Evolutionary conservation across 805 yeast species (phyloP), one percentile per base, ranked within the genome.

Genomic region (Starmerella vaccinii): DNA sequence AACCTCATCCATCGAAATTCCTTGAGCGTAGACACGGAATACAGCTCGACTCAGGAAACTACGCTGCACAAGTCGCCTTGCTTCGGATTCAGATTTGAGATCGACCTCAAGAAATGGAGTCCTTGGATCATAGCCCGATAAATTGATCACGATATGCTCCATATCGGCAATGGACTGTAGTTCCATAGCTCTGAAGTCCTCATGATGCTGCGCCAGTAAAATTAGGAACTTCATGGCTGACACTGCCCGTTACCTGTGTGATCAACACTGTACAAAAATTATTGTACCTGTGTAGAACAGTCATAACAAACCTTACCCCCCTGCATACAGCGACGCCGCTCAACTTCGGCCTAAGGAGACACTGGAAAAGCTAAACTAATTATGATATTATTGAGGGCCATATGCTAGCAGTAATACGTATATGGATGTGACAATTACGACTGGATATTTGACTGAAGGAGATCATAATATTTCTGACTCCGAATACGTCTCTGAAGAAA

Each of bases 11-110:
- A 78, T 63, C 4, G 71, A 68, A 0, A 55, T 52, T 0, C 92
- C 96, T 46, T 72, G 66, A 0, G 95, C 95, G 86, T 92, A 88
- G 4, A 84, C 66, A 59, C 89, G 95, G 63, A 86, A 92, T 29
- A 90, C 78, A 0, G 85, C 85, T 51, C 80, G 76, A 3, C 82
- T 72, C 35, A 90, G 67, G 15, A 90, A 74, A 2, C 94, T 77
- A 54, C 97, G 69, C 39, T 71, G 68, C 18, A 88, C 71, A 63
- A 86, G 73, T 45, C 74, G 69, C 7, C 60, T 59, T 0, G 97
- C 98, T 37, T 77, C 76, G 12, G 75, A 73, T 57, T 84, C 95
- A 59, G 74, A 71, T 27, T 76, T 76, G 34, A 92, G 68, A 18
- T 78, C 73, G 1, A 89, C 82, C 2, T 78, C 68, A 53, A 89